These are phyloP conservation scores for Gossypium bickii DNA, from an alignment of 345 rosid genomes.

Conservation along the genomic window DNA sequence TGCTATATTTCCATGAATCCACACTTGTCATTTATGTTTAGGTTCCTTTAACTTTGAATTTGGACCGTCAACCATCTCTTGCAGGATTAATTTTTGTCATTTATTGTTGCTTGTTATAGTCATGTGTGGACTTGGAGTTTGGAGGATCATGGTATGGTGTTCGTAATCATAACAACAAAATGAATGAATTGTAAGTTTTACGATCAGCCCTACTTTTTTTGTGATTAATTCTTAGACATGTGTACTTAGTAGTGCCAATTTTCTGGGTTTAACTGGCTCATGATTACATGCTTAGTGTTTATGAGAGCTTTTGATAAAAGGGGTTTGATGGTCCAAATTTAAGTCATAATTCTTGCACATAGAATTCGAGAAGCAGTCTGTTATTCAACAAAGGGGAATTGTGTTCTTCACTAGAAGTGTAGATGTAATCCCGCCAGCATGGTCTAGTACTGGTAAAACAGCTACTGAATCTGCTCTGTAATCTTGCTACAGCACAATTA, in stretches of 20 bases:
- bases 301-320: slow-evolving; percentile 43
- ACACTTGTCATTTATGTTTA: no score
- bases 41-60: no score
- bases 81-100: background rate
- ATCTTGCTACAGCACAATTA: slow-evolving; percentile 26
- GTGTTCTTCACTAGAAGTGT: slow-evolving; percentile 24
- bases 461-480: slow-evolving; percentile 20
- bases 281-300: slow-evolving; percentile 34
- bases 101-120: slow-evolving; percentile 18
- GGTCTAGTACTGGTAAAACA: slow-evolving; percentile 29
- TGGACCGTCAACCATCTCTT: no score
- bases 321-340: slow-evolving; percentile 21
- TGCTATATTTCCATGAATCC: background rate
- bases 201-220: background rate
- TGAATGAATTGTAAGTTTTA: slow-evolving; percentile 37
- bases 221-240: background rate
- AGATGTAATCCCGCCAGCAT: slow-evolving; percentile 31
- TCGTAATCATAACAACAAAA: slow-evolving; percentile 34
- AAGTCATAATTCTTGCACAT: no score
- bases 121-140: slow-evolving; percentile 38
- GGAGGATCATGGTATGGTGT: slow-evolving; percentile 44
- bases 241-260: background rate
- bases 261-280: background rate
- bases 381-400: slow-evolving; percentile 27
- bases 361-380: slow-evolving; percentile 22